Base-by-base conservation (phyloP, 805 yeast genomes). In the Metschnikowia sp. region DNA sequence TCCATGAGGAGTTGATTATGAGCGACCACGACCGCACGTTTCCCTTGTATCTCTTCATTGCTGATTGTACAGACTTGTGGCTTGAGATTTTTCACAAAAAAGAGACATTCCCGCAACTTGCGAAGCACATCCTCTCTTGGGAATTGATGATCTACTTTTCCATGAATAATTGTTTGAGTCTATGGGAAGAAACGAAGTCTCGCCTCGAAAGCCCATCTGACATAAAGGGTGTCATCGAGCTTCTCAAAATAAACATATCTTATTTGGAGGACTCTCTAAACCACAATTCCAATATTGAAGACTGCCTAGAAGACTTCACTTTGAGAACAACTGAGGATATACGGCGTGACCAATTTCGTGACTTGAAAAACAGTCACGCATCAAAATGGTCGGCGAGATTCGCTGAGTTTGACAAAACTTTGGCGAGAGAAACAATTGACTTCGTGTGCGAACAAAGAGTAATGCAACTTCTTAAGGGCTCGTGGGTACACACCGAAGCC, bases 361-460 rank as follows among this genome's bases (percentile, higher is more conserved):
- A 64, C 10, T 56, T 77, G 38, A 78, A 75, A 52, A 52, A 53
- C 7, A 38, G 53, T 0, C 77, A 77, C 26, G 50, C 61, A 10
- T 47, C 50, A 0, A 58, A 61, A 10, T 84, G 92, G 83, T 61
- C 69, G 1, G 45, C 57, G 0, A 72, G 75, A 36, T 70, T 81
- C 36, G 50, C 54, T 2, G 72, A 68, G 29, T 84, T 88, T 58
- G 77, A 80, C 57, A 62, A 64, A 3, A 63, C 74, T 30, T 69
- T 86, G 47, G 61, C 74, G 10, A 60, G 65, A 11, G 89, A 88
- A 60, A 86, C 84, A 0, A 68, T 75, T 48, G 84, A 82, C 34
- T 86, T 86, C 61, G 89, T 88, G 12, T 78, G 79, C 48, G 90
- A 86, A 61, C 94, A 86, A 66, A 75, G 92, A 56, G 81, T 84